Evolutionary conservation across 306 rosid species (phyloP).

Genomic region (Fragaria iinumae): DNA sequence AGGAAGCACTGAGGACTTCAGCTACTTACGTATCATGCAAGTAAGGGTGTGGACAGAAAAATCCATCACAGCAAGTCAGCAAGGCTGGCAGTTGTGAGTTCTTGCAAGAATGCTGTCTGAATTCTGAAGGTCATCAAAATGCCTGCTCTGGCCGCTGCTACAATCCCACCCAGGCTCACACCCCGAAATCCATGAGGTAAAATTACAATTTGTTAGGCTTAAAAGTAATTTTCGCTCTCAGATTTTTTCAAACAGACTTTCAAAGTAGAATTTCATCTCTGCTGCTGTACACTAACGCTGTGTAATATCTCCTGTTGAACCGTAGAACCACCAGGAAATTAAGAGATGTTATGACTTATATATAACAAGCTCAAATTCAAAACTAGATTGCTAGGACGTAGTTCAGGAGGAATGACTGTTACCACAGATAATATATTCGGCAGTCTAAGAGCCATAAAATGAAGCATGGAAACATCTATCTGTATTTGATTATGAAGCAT

Average conservation of each 20-base stretch:
- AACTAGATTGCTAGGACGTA: background rate
- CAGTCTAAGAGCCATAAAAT: background rate
- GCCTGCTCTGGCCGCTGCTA: constrained; percentile 40
- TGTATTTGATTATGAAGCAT: too few species aligned
- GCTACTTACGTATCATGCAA: constrained; percentile 89
- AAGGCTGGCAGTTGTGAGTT: constrained; percentile 65
- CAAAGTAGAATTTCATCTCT: constrained; percentile 65
- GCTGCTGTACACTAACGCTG: constrained; percentile 77
- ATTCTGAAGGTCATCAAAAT: constrained; percentile 50
- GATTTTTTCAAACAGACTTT: constrained; percentile 48
- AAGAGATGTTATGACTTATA: background rate
- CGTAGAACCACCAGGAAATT: constrained; percentile 21
- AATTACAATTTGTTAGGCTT: constrained; percentile 87
- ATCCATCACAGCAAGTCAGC: constrained; percentile 63
- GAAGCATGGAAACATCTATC: background rate
- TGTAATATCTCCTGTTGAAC: constrained; percentile 64
- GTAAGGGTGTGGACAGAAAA: constrained; percentile 88
- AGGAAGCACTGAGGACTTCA: constrained; percentile 1
- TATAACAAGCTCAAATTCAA: background rate
- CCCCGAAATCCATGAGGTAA: constrained; percentile 83
- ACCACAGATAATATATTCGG: background rate
- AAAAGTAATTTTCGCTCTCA: constrained; percentile 50
- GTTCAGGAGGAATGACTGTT: background rate
- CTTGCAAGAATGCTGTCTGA: constrained; percentile 69
- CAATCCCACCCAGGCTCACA: constrained; percentile 99